Base-by-base conservation (phyloP, 768 basidiomycete species). In the Lactifluus pinguis region DNA sequence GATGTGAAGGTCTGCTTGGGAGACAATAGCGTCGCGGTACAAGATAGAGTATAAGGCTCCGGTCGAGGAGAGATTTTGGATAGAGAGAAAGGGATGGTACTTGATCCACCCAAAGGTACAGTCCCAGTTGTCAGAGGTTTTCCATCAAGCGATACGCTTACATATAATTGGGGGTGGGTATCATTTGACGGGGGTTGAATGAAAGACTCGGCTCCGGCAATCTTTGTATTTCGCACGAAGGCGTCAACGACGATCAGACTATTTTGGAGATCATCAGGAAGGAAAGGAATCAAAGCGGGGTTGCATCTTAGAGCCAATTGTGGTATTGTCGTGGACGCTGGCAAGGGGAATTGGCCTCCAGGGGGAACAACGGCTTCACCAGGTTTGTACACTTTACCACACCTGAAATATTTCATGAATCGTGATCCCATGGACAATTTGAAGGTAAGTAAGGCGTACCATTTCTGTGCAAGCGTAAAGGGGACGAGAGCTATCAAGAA, bases 371-470 rank as follows among this genome's bases (percentile, higher is more conserved):
- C 69, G 1, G 76, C 72, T 56, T 77, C 69, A 25, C 72, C 71
- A 7, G 71, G 39, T 72, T 76, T 76, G 66, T 70, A 82, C 63
- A 80, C 75, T 68, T 81, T 81, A 45, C 78, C 79, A 49, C 80
- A 81, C 79, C 81, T 63, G 39, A 38, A 10, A 44, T 19, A 6
- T 34, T 6, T 29, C 17, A 25, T 48, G 6, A 45, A 45, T 11
- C 7, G 45, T 10, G 21, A 25, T 47, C 21, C 4, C 1, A 11
- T 47, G 45, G 21, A 13, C 21, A 10, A 10, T 44, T 47, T 47
- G 11, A 11, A 25, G 21, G 45, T 19, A 25, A 25, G 9, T n/a
- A 4, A 25, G 5, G 6, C 21, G 10, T 47, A 49, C 49, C 30
- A 49, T 49, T 49, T 49, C 30, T 49, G 49, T 17, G 49, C 49